phyloP scores from a whole-genome alignment of 2,329 filamentous ascomycete genomes.

The Dactylellina drechsleri region DNA sequence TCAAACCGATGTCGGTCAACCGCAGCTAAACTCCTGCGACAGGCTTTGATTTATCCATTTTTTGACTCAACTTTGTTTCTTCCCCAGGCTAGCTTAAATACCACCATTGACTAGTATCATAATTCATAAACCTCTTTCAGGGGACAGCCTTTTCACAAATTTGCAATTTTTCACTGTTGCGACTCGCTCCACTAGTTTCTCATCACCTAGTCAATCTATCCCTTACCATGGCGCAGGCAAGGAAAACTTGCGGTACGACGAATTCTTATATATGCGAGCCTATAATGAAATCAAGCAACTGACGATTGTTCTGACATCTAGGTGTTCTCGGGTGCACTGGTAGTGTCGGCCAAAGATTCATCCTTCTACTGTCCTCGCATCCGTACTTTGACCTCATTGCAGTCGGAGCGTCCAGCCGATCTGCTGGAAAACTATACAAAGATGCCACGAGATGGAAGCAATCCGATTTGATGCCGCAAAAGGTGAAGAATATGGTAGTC shows the following conservation, averaged over 20 bases:
- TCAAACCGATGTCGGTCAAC: slow-evolving; percentile 48
- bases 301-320: slow-evolving; percentile 58
- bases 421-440: slow-evolving; percentile 91
- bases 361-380: slow-evolving; percentile 87
- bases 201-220: neutral
- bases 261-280: neutral
- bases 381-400: slow-evolving; percentile 87
- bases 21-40: slow-evolving; percentile 12
- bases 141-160: too few species aligned
- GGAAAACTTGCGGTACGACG: slow-evolving; percentile 49
- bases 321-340: slow-evolving; percentile 90
- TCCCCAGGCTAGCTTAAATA: neutral
- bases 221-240: slow-evolving; percentile 28
- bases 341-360: slow-evolving; percentile 94
- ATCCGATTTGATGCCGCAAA: slow-evolving; percentile 78
- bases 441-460: slow-evolving; percentile 98
- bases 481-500: slow-evolving; percentile 81
- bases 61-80: slow-evolving; percentile 33
- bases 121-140: neutral
- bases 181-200: neutral
- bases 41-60: neutral
- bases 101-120: neutral
- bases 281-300: slow-evolving; percentile 4
- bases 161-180: neutral
- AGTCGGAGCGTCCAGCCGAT: slow-evolving; percentile 87